A percentile compares a stretch with the other conserved stretches of the same genome.
Evolutionary conservation across 257 asterid genomes (phyloP).

Genomic region (Jacaranda mimosifolia): DNA sequence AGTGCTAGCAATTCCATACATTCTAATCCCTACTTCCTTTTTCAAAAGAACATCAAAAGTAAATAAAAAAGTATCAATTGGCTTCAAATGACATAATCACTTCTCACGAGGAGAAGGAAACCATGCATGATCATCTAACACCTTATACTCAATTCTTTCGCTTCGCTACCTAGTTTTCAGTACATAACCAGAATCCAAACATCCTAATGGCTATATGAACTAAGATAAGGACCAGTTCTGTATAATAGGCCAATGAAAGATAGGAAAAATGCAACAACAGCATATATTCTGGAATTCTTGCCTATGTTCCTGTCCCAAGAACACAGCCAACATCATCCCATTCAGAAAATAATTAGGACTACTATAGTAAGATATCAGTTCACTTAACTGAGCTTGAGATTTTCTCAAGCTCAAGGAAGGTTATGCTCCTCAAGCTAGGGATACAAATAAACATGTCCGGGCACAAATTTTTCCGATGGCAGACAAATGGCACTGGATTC

Average conservation of each 20-base stretch:
- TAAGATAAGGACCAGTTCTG: neutral
- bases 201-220: neutral
- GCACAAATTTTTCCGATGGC: neutral
- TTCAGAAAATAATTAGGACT: neutral
- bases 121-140: neutral
- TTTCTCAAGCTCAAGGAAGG: neutral
- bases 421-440: neutral
- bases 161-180: neutral
- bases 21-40: neutral
- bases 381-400: neutral
- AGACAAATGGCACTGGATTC: neutral
- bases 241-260: neutral
- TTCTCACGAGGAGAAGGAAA: neutral
- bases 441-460: neutral
- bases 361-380: neutral
- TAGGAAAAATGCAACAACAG: neutral
- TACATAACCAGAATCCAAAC: neutral
- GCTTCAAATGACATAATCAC: neutral
- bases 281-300: neutral
- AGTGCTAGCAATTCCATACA: constrained; percentile 11
- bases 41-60: neutral
- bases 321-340: constrained; percentile 14
- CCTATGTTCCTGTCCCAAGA: neutral
- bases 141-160: neutral
- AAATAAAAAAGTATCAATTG: neutral